Conservation (phyloP, 306 rosid species). For the Vigna nakashimae region DNA sequence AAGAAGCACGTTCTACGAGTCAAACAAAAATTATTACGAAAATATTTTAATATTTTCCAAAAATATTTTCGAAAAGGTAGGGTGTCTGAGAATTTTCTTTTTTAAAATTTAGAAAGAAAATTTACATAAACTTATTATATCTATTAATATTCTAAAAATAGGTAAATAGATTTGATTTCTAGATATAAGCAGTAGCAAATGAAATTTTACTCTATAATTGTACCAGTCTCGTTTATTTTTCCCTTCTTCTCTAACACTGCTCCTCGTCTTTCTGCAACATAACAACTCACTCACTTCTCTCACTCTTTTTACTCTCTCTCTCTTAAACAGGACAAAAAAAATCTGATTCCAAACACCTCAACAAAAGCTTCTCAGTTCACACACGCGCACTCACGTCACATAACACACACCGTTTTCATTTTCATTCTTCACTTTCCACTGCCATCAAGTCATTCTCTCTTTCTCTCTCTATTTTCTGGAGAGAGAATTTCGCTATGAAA, state of each 20-base stretch:
- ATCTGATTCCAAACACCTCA: not conserved
- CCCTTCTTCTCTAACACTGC: not conserved
- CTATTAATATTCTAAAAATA: not conserved
- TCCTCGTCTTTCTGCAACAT: conserved; percentile 17
- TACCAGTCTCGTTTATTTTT: not conserved
- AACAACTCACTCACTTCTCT: conserved; percentile 16
- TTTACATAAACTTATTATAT: no score
- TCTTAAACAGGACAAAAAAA: not conserved
- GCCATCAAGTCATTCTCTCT: not conserved
- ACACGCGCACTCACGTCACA: not conserved
- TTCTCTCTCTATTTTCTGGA: not conserved
- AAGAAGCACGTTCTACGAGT: no score
- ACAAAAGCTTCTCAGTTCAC: conserved; percentile 16
- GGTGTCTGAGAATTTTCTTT: no score
- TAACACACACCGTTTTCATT: conserved; percentile 36
- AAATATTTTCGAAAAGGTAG: no score
- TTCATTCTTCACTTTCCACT: not conserved
- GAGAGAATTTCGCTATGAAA: conserved; percentile 56
- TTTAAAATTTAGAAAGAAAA: no score
- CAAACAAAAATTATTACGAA: no score
- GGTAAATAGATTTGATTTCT: conserved; percentile 27
- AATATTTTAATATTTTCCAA: no score
- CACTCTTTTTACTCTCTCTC: not conserved
- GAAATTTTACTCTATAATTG: not conserved
- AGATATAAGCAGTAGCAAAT: not conserved